A percentile compares a stretch with the other conserved stretches of the same genome.
Conservation (phyloP, 1,139 yeast genomes). For the Hyphopichia burtonii region DNA sequence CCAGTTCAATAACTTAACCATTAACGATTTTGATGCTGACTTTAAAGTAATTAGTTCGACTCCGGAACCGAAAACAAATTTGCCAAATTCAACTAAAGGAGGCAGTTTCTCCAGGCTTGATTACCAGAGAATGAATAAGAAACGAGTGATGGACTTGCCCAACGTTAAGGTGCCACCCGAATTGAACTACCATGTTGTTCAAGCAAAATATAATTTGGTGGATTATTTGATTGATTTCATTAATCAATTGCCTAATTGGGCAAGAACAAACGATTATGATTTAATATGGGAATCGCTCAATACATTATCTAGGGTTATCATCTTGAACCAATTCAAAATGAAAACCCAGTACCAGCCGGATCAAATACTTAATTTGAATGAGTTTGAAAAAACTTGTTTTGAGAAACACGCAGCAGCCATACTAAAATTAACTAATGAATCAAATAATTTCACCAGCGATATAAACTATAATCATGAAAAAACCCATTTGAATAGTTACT, state of each 20-base stretch:
- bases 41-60: constrained; percentile 14
- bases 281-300: constrained; percentile 1
- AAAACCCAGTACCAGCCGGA: background rate
- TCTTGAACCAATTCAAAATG: constrained; percentile 12
- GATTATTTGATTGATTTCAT: constrained; percentile 11
- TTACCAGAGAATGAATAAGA: background rate
- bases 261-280: background rate
- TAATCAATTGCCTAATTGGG: background rate
- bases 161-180: constrained; percentile 8
- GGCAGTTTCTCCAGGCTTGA: background rate
- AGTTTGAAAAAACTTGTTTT: constrained; percentile 5
- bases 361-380: background rate
- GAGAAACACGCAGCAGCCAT: constrained; percentile 13
- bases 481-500: constrained; percentile 8
- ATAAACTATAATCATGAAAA: background rate
- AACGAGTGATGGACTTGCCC: background rate
- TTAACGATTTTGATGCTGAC: constrained; percentile 19
- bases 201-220: constrained; percentile 10
- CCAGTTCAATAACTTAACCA: constrained; percentile 20
- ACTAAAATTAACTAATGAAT: background rate
- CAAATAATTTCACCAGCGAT: background rate
- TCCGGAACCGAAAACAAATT: too few relatives aligned
- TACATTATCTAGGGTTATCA: constrained; percentile 19
- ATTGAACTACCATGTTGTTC: constrained; percentile 11
- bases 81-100: too few relatives aligned